A percentile compares a stretch with the other conserved stretches of the same genome.
These are phyloP conservation scores for Blastocrithidia nonstop DNA, from an alignment of 208 protist species.

Conservation along the genomic window DNA sequence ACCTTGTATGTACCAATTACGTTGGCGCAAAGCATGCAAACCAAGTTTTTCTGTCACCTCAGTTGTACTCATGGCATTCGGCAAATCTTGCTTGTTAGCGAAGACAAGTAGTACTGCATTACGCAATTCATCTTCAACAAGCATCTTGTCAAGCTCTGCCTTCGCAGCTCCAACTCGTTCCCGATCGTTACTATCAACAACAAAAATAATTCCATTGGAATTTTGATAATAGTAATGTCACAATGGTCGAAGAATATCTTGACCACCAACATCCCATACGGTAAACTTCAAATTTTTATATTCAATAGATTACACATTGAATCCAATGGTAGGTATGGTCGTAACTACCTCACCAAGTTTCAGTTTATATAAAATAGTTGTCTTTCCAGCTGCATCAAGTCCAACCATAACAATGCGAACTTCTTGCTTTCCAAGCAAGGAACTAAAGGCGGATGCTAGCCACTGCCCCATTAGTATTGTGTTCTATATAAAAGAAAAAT, in stretches of 20 bases:
- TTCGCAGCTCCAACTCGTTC: conserved; percentile 84
- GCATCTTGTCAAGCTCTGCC: conserved; percentile 91
- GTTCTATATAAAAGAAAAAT: neutral
- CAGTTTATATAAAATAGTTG: conserved; percentile 95
- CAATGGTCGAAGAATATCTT: conserved; percentile 91
- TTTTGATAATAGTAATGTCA: conserved; percentile 96
- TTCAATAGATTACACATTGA: conserved; percentile 95
- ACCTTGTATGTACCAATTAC: conserved; percentile 89
- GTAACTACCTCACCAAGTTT: conserved; percentile 93
- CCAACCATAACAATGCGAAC: conserved; percentile 95
- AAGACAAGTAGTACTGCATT: conserved; percentile 95
- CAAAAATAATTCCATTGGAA: conserved; percentile 94
- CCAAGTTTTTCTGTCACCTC: conserved; percentile 95
- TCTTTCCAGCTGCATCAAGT: conserved; percentile 96
- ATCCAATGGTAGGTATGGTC: conserved; percentile 96
- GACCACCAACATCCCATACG: conserved; percentile 94
- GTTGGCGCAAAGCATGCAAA: conserved; percentile 85
- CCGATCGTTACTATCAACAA: conserved; percentile 93
- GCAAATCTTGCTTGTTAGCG: conserved; percentile 99
- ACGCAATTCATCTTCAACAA: conserved; percentile 95
- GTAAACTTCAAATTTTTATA: conserved; percentile 95
- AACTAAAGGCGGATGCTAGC: conserved; percentile 1
- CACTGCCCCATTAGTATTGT: neutral
- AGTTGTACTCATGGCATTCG: conserved; percentile 93
- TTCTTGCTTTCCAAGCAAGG: conserved; percentile 84